phyloP scores from a whole-genome alignment of 2,329 filamentous ascomycete genomes.

The Endocalyx cinctus region DNA sequence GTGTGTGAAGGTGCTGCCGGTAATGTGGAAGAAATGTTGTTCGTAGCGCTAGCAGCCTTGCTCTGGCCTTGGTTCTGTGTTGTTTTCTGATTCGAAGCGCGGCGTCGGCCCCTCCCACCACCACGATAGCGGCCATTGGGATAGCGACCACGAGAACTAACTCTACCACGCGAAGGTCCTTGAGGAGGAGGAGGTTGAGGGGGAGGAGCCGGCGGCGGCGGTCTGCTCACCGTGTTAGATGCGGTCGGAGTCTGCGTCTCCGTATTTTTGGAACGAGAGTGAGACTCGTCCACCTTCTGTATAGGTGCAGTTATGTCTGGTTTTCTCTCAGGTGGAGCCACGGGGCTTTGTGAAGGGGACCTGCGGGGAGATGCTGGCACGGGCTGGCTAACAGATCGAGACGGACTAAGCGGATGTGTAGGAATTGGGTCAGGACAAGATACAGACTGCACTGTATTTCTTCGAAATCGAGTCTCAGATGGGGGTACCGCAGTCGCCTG shows the following conservation, averaged over 20 bases:
- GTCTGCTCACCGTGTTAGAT: too few relatives aligned
- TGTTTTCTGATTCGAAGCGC: constrained; percentile 7
- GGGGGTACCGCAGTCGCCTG: too few relatives aligned
- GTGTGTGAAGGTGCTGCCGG: too few relatives aligned
- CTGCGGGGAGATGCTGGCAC: constrained; percentile 11
- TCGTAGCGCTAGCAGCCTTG: too few relatives aligned
- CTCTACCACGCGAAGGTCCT: constrained; percentile 8
- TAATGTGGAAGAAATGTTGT: too few relatives aligned
- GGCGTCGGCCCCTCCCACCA: constrained; percentile 12
- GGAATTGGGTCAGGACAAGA: constrained; percentile 20
- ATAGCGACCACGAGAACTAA: constrained; percentile 10
- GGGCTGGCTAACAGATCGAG: constrained; percentile 23
- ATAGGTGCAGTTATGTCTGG: too few relatives aligned
- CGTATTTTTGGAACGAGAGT: too few relatives aligned
- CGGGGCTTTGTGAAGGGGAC: too few relatives aligned
- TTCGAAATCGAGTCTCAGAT: constrained; percentile 17
- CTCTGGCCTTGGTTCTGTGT: too few relatives aligned
- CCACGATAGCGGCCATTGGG: constrained; percentile 13
- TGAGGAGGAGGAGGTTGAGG: not conserved
- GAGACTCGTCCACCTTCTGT: too few relatives aligned
- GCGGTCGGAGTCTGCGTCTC: too few relatives aligned
- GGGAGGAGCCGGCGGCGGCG: constrained; percentile 1
- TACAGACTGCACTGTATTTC: constrained; percentile 23
- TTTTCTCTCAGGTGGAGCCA: too few relatives aligned
- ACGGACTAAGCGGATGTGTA: constrained; percentile 19